A percentile compares a stretch with the other conserved stretches of the same genome.
Conservation (phyloP, 805 yeast genomes). For the Schwanniomyces polymorphus region DNA sequence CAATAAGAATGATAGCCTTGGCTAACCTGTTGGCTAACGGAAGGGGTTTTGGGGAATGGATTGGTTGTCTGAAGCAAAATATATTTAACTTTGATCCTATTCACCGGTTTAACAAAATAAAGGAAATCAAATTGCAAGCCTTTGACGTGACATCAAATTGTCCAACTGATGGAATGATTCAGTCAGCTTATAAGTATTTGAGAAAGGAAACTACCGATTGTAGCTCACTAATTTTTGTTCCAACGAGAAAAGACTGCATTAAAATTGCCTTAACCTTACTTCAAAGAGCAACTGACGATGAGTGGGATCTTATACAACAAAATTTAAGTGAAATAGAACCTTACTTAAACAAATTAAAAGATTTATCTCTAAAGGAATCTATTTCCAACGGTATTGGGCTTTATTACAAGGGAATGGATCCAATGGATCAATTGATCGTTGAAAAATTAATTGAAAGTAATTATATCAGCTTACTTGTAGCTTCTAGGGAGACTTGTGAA, state of each 20-base stretch:
- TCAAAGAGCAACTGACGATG: conserved; percentile 35
- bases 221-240: conserved; percentile 54
- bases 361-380: conserved; percentile 42
- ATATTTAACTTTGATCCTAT: conserved; percentile 71
- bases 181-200: conserved; percentile 47
- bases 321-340: conserved; percentile 40
- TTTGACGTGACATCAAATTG: conserved; percentile 47
- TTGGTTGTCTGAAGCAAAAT: conserved; percentile 63
- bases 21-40: conserved; percentile 72
- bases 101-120: conserved; percentile 56
- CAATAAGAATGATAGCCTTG: conserved; percentile 64
- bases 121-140: conserved; percentile 55
- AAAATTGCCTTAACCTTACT: conserved; percentile 50
- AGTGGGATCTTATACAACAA: conserved; percentile 37
- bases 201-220: conserved; percentile 15
- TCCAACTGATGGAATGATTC: conserved; percentile 52
- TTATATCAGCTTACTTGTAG: conserved; percentile 56
- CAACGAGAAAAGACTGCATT: conserved; percentile 54
- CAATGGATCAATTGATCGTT: conserved; percentile 54
- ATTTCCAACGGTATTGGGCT: conserved; percentile 65
- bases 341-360: conserved; percentile 45
- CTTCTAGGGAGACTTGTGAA: conserved; percentile 56
- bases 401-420: conserved; percentile 56
- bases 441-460: conserved; percentile 52
- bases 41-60: conserved; percentile 81